Conservation (phyloP, 2,329 filamentous ascomycete species). For the Ascochyta rabiei region DNA sequence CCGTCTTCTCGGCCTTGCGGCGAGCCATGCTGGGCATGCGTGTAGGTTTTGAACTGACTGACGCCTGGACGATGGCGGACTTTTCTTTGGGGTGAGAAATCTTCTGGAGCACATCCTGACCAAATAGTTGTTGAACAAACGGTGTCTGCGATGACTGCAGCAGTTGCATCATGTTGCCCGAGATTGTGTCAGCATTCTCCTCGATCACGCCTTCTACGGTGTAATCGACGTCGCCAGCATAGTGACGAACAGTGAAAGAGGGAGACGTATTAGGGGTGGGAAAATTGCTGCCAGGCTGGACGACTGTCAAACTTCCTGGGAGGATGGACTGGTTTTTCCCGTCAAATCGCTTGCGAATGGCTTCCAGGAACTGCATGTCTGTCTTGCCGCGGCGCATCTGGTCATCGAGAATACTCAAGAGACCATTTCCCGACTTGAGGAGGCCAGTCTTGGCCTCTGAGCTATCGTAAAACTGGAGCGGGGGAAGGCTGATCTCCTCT, state of each 20-base stretch:
- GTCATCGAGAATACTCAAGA: slow-evolving; percentile 93
- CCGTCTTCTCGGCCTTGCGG: slow-evolving; percentile 67
- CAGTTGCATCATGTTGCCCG: slow-evolving; percentile 92
- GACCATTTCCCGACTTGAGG: slow-evolving; percentile 88
- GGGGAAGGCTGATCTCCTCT: slow-evolving; percentile 87
- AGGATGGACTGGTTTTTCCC: slow-evolving; percentile 91
- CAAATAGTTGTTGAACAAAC: slow-evolving; percentile 89
- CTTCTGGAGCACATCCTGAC: slow-evolving; percentile 92
- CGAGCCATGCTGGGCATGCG: slow-evolving; percentile 92
- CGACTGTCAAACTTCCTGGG: slow-evolving; percentile 74
- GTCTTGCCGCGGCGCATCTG: slow-evolving; percentile 89
- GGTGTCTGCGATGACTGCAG: slow-evolving; percentile 86
- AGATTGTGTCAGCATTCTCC: slow-evolving; percentile 95
- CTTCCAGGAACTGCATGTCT: slow-evolving; percentile 89
- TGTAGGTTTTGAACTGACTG: slow-evolving; percentile 93
- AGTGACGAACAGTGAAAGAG: slow-evolving; percentile 90
- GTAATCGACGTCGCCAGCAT: slow-evolving; percentile 96
- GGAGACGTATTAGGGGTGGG: slow-evolving; percentile 79
- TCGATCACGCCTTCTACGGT: slow-evolving; percentile 85
- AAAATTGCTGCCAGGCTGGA: slow-evolving; percentile 88
- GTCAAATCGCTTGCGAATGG: slow-evolving; percentile 88
- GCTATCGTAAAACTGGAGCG: slow-evolving; percentile 98
- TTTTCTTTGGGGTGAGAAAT: slow-evolving; percentile 92
- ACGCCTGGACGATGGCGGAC: slow-evolving; percentile 90
- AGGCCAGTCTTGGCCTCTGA: slow-evolving; percentile 91